Percentiles rank a stretch among this genome's conserved stretches.
Evolutionary conservation across 345 rosid species (phyloP).

Genomic region (Arabis hirsuta): DNA sequence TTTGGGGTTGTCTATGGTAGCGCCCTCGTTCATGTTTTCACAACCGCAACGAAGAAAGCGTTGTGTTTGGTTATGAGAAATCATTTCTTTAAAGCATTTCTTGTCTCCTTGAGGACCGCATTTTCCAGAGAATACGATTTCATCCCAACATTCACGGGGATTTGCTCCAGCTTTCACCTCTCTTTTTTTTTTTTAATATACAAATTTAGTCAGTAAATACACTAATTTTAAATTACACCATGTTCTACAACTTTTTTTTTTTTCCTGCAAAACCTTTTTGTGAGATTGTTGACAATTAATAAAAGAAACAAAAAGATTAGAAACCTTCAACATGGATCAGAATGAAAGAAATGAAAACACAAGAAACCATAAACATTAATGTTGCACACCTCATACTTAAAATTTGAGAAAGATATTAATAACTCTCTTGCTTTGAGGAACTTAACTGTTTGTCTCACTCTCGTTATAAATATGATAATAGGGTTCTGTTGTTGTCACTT

Average conservation of each 20-base stretch:
- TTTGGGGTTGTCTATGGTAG: background rate
- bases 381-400: slow-evolving; percentile 6
- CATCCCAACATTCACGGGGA: background rate
- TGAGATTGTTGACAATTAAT: background rate
- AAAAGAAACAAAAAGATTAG: no score
- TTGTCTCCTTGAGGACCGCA: background rate
- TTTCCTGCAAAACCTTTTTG: background rate
- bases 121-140: background rate
- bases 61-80: background rate
- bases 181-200: background rate
- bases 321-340: slow-evolving; percentile 23
- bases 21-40: background rate
- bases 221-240: background rate
- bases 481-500: no score
- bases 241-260: background rate
- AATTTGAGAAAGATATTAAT: background rate
- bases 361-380: slow-evolving; percentile 18
- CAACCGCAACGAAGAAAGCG: slow-evolving; percentile 5
- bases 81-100: slow-evolving; percentile 26
- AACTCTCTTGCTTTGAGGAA: background rate
- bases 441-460: background rate
- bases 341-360: slow-evolving; percentile 21
- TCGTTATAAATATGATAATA: background rate
- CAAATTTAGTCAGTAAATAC: background rate
- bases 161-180: slow-evolving; percentile 11